phyloP scores from a whole-genome alignment of 1,139 yeast genomes.

The Lizanozyma gosingica region DNA sequence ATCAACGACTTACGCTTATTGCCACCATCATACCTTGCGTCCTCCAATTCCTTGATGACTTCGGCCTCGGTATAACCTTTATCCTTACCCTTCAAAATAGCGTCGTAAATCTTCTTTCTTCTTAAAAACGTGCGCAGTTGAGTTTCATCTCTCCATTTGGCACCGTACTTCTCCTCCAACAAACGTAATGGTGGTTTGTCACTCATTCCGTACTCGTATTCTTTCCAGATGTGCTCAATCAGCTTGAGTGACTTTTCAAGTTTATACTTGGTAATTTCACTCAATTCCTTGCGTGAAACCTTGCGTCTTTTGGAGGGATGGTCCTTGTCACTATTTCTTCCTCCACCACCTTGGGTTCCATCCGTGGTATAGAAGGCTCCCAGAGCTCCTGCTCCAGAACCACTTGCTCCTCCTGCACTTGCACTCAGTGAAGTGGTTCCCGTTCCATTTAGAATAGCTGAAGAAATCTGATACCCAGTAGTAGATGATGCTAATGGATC shows the following conservation, averaged over 20 bases:
- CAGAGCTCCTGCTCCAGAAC: neutral
- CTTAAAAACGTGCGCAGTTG: conserved; percentile 31
- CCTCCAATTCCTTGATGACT: conserved; percentile 27
- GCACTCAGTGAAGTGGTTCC: neutral
- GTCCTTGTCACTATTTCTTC: neutral
- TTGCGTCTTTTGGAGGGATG: neutral
- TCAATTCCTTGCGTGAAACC: neutral
- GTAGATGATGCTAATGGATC: neutral
- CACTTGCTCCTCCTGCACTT: neutral
- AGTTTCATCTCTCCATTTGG: conserved; percentile 35
- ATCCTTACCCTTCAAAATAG: conserved; percentile 26
- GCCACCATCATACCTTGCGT: conserved; percentile 6
- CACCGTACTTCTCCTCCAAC: conserved; percentile 24
- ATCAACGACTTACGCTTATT: conserved; percentile 5
- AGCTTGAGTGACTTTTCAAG: conserved; percentile 29
- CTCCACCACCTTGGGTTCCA: neutral
- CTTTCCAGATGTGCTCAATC: conserved; percentile 33
- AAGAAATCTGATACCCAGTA: neutral
- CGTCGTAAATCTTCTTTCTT: conserved; percentile 30
- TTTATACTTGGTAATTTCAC: conserved; percentile 9
- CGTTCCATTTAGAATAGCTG: neutral
- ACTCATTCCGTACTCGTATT: conserved; percentile 31
- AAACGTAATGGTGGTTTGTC: conserved; percentile 29
- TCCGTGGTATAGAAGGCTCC: neutral
- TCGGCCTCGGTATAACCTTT: conserved; percentile 25